Evolutionary conservation across 2,329 filamentous ascomycete species (phyloP), one percentile per base, ranked within the genome.

Genomic region (Neobulgaria alba): DNA sequence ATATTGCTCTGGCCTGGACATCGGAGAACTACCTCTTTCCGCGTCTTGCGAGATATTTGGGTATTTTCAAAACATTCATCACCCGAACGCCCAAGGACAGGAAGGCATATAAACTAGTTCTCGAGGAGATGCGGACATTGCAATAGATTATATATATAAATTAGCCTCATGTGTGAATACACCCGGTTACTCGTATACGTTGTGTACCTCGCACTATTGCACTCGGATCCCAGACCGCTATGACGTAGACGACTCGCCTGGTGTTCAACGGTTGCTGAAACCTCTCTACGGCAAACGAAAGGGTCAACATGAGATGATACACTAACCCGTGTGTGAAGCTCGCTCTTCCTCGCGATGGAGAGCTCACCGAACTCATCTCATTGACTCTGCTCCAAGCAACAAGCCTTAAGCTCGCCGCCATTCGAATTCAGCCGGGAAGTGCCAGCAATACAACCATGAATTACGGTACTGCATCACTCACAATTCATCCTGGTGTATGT

Each of bases 41-140:
- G 26, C 63, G 65, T 16, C 51, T 95, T 41, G 82, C 87, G 14
- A 78, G 75, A 46, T 62, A 69, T 34, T 66, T 95, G 41, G 87
- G 85, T 1, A 66, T 65, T 20, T 51, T 72, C 12, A 82, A 79
- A 57, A 64, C 72, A 37, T 64, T 61, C n/a, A 40, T 87, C 59
- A 64, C 74, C 51, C 61, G 73, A 36, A 71, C 69, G 57, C 64
- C 68, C 32, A 95, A 95, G 67, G 78, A 82, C 64, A 75, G 88
- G 49, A 95, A 95, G 63, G 70, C 80, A 65, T 95, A 95, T 60
- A 96, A 96, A 66, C 54, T 86, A 15, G 80, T 95, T 20, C 59
- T 72, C 36, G 83, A 92, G 57, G 68, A 75, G 41, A 83, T 82
- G 73, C 63, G 64, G 14, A 39, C 43, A 26, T 12, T 50, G 19